Evolutionary conservation across 148 eudicot species (phyloP).

Genomic region (Rhododendron kiyosumense): DNA sequence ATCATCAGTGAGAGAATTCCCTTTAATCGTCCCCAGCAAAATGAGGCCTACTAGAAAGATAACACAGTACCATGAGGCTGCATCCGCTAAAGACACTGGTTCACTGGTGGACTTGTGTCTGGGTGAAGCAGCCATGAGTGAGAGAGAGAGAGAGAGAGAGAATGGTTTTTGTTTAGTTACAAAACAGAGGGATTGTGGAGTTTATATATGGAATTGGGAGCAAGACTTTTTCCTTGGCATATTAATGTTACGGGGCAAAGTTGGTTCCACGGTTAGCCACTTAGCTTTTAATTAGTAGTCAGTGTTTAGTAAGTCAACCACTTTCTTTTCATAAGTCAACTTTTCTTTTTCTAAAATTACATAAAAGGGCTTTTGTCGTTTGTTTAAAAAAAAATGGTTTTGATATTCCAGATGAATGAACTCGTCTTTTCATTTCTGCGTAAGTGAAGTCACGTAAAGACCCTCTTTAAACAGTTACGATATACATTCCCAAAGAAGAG

Average conservation of each 20-base stretch:
- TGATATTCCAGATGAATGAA: no score
- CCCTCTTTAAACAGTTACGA: no score
- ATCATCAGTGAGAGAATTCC: neutral
- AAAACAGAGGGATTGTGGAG: neutral
- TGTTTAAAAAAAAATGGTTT: neutral
- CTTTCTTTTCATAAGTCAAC: neutral
- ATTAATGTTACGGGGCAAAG: neutral
- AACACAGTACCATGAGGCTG: slow-evolving; percentile 10
- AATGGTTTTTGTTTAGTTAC: neutral
- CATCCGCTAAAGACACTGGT: neutral
- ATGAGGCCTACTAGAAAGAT: neutral
- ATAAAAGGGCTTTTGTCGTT: neutral
- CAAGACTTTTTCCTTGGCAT: neutral
- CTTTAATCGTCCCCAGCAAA: neutral
- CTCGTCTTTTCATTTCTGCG: no score
- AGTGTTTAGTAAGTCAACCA: neutral
- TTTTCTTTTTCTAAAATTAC: neutral
- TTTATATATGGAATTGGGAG: neutral
- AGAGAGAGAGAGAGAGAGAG: neutral
- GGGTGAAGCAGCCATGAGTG: neutral
- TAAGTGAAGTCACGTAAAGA: no score
- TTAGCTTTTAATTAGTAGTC: no score
- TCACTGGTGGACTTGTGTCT: neutral
- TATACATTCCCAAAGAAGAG: no score
- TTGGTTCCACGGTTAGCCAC: neutral